Evolutionary conservation across 331 rosid species (phyloP), one percentile per base, ranked within the genome.

Genomic region (Quercus tomentella): DNA sequence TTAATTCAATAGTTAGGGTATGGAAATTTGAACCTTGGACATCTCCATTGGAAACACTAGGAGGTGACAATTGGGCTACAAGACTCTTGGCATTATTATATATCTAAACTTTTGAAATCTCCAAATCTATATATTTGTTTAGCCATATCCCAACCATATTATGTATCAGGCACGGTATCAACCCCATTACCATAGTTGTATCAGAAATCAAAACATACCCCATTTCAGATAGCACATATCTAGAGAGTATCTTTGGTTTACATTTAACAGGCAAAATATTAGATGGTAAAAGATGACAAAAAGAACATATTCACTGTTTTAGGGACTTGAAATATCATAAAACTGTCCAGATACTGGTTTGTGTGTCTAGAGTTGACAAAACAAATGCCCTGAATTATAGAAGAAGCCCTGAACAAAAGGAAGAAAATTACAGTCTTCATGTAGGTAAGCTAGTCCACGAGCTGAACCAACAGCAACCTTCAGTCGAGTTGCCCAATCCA

Each of bases 401-500:
- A 55, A 70, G 52, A 54, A 57, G 61, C 67, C 54, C 30, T 12
- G 72, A 56, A 70, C 20, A 28, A 54, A 16, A 35, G 76, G 65
- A 75, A 74, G 85, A 81, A 84, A 86, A 88, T 82, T 86, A 96
- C 98, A 96, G 70, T 96, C 99, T 89, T 96, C 98, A 60, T 96
- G 99, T 25, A 96, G 86, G 87, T 96, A 93, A 66, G 99, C 98
- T 72, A 96, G 85, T 85, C 99, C 99, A 17, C 95, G 97, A 82
- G 99, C 97, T 76, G 98, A 89, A 78, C 99, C 99, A 74, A 92
- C 93, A 22, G 97, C 99, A 86, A 92, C 95, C 84, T 80, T 94
- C 71, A 90, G 90, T 87, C 99, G 90, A 60, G 92, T 90, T 69
- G 89, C 87, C 98, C 98, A 96, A 87, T 86, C 89, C 84, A 93